Base-by-base conservation (phyloP, 2,329 filamentous ascomycete species). In the Colletotrichum cereale region DNA sequence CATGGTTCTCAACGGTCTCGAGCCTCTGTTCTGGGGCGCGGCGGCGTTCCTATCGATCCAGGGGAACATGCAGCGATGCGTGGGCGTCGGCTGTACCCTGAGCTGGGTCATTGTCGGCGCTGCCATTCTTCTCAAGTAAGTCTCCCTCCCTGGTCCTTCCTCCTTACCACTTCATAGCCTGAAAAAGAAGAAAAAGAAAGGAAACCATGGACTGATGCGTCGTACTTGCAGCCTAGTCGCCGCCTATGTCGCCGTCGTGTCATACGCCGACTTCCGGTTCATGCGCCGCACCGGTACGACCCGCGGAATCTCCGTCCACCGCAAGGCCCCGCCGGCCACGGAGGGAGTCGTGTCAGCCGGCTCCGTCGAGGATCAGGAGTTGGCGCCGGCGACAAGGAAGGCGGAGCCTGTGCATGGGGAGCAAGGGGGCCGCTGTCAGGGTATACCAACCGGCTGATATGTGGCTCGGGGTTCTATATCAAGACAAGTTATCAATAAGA, bases 11-110 rank as follows among this genome's bases (percentile, higher is more conserved):
- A 78, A 78, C 64, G 74, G 74, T 0, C 55, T 78, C 11, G 77
- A 78, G 34, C 73, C 76, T 1, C 16, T 76, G 10, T 78, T 78
- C 34, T 78, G 77, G 77, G 71, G 71, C 38, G 77, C 74, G 0
- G 75, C 78, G 0, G 50, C 75, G 34, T 73, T 78, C 0, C 10
- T 78, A 3, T 71, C 69, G 26, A 58, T 64, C 52, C 66, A 69
- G 16, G 53, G 40, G 6, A 69, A 64, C 53, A 63, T 64, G 1
- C 60, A 69, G 34, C 31, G 34, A 21, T 69, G 66, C 18, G 24
- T 40, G 8, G 66, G 66, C 26, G 57, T 52, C 12, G 57, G 42
- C 34, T 68, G 66, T 26, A 63, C 31, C 12, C 52, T 69, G 8
- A 58, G 44, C 66, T 69, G 66, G 66, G 38, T 69, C 18, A 56